These are phyloP conservation scores for Lichenothelia convexa DNA, from an alignment of 495 filamentous ascomycete species.

Conservation along the genomic window DNA sequence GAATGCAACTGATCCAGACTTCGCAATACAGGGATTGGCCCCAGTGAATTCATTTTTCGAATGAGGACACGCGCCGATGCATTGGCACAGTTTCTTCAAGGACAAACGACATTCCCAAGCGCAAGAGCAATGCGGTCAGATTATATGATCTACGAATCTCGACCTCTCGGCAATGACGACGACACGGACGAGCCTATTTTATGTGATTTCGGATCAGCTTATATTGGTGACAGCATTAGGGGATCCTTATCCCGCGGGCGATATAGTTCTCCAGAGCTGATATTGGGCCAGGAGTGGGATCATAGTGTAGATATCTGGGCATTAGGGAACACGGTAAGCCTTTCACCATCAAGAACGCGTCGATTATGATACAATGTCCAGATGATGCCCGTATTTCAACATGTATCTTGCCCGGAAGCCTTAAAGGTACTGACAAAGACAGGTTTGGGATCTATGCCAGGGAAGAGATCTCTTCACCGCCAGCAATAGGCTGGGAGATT, in stretches of 20 bases:
- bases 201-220: conserved; percentile 26
- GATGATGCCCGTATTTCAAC: too few species aligned
- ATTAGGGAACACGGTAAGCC: conserved; percentile 4
- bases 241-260: conserved; percentile 17
- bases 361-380: too few species aligned
- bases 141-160: conserved; percentile 16
- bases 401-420: too few species aligned
- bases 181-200: conserved; percentile 16
- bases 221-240: conserved; percentile 10
- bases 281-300: conserved; percentile 4
- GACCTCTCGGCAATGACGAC: too few species aligned
- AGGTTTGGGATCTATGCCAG: conserved; percentile 36
- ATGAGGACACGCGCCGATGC: conserved; percentile 2
- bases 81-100: background rate
- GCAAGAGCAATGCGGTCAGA: conserved; percentile 14
- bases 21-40: conserved; percentile 11
- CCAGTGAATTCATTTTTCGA: conserved; percentile 19
- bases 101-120: conserved; percentile 17
- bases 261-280: conserved; percentile 21
- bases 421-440: too few species aligned
- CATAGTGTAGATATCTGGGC: conserved; percentile 5
- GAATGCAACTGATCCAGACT: background rate
- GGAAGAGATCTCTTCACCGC: conserved; percentile 27
- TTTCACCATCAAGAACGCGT: too few species aligned
- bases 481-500: conserved; percentile 23